Evolutionary conservation across 2,329 filamentous ascomycete species (phyloP).

Genomic region (Stemphylium lycopersici): DNA sequence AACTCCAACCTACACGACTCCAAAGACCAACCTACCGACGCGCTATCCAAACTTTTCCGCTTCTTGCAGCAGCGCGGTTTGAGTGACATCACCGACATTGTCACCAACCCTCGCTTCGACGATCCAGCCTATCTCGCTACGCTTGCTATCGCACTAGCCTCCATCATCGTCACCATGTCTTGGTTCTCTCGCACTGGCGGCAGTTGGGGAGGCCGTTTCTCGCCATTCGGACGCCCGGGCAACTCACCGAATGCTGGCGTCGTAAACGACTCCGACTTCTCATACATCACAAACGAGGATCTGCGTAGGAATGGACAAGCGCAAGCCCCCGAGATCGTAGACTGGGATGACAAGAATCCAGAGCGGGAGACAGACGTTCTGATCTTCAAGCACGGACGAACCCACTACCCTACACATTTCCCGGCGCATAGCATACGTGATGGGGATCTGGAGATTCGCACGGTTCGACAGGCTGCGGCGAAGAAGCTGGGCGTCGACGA

Average conservation of each 20-base stretch:
- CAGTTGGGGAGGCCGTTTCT: slow-evolving; percentile 54
- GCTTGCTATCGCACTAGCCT: slow-evolving; percentile 45
- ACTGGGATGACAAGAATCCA: slow-evolving; percentile 48
- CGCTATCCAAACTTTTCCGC: slow-evolving; percentile 24
- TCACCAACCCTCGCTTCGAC: slow-evolving; percentile 42
- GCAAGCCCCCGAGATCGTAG: slow-evolving; percentile 46
- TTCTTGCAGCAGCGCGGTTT: slow-evolving; percentile 28
- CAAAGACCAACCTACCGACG: slow-evolving; percentile 22
- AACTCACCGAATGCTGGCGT: slow-evolving; percentile 53
- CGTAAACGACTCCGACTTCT: slow-evolving; percentile 78
- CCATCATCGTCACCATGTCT: slow-evolving; percentile 52
- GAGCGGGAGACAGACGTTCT: slow-evolving; percentile 71
- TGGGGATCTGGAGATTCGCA: slow-evolving; percentile 70
- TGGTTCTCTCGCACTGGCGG: slow-evolving; percentile 55
- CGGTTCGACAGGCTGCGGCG: slow-evolving; percentile 71
- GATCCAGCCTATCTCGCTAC: slow-evolving; percentile 42
- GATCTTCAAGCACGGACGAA: slow-evolving; percentile 70
- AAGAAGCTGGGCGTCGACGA: slow-evolving; percentile 69
- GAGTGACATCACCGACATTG: slow-evolving; percentile 31
- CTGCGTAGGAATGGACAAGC: slow-evolving; percentile 57
- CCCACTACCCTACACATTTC: slow-evolving; percentile 73
- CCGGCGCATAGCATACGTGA: slow-evolving; percentile 77
- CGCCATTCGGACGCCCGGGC: slow-evolving; percentile 55
- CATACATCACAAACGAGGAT: slow-evolving; percentile 82
- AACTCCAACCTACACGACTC: slow-evolving; percentile 17